A percentile compares a stretch with the other conserved stretches of the same genome.
phyloP scores from a whole-genome alignment of 371 early-diverging fungal species.

The Syncephalastrum sp. region DNA sequence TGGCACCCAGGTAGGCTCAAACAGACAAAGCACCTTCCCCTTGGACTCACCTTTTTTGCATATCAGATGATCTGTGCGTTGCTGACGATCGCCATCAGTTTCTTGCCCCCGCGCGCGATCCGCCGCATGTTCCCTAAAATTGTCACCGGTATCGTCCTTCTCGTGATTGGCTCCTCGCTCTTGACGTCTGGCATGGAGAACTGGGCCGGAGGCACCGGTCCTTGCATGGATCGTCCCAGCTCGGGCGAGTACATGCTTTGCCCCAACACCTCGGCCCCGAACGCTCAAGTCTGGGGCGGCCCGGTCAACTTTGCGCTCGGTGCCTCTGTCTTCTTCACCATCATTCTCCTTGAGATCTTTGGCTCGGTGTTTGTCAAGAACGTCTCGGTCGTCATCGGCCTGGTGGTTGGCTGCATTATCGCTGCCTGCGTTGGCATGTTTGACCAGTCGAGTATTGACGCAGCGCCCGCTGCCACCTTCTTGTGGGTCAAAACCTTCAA shows the following conservation, averaged over 20 bases:
- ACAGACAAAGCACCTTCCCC: not conserved
- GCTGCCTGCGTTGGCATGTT: constrained; percentile 58
- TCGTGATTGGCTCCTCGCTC: constrained; percentile 51
- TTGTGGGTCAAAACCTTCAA: constrained; percentile 59
- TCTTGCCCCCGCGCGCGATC: constrained; percentile 50
- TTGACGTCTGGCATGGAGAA: constrained; percentile 44
- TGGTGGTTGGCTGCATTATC: constrained; percentile 56
- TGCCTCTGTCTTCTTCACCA: constrained; percentile 53
- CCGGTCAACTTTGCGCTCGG: constrained; percentile 54
- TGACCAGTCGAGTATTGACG: constrained; percentile 31
- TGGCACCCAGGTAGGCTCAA: constrained; percentile 37
- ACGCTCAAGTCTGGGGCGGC: constrained; percentile 53
- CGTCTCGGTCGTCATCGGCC: constrained; percentile 55
- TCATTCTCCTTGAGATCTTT: constrained; percentile 54
- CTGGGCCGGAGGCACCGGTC: constrained; percentile 53
- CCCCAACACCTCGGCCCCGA: constrained; percentile 45
- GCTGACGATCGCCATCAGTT: constrained; percentile 43
- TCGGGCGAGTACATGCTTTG: constrained; percentile 31
- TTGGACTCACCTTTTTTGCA: not conserved
- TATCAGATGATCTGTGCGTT: constrained; percentile 43
- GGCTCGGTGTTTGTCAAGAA: constrained; percentile 62
- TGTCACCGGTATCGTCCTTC: constrained; percentile 52
- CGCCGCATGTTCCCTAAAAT: constrained; percentile 52
- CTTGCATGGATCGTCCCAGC: constrained; percentile 36
- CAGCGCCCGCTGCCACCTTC: constrained; percentile 57